These are phyloP conservation scores for Gracilaria vermiculophylla DNA, from an alignment of 23 red algal genomes.

Conservation along the genomic window DNA sequence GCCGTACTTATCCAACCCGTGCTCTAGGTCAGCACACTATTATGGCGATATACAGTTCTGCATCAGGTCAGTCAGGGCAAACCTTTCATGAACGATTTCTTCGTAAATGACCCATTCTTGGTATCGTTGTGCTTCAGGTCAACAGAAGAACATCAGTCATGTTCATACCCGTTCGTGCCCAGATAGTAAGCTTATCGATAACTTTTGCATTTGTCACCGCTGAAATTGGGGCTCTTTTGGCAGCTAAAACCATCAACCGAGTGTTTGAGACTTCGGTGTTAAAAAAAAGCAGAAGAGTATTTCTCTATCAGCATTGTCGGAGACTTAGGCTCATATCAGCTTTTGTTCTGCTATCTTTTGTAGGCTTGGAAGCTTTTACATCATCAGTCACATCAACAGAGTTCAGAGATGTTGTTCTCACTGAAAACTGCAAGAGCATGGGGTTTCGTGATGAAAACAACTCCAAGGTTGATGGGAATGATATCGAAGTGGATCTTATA, in stretches of 20 bases:
- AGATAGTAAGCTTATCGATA: not conserved
- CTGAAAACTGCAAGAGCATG: not conserved
- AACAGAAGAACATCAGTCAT: too few species aligned
- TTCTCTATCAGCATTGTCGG: not conserved
- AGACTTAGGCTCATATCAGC: not conserved
- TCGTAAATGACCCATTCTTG: too few species aligned
- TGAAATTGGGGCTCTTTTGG: not conserved
- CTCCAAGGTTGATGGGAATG: too few species aligned
- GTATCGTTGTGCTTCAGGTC: too few species aligned
- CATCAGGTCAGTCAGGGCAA: too few species aligned
- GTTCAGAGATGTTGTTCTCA: not conserved
- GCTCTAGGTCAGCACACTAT: too few species aligned
- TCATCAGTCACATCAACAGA: not conserved
- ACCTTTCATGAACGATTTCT: too few species aligned
- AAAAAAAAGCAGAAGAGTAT: not conserved
- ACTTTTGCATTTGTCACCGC: not conserved
- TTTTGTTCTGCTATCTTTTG: not conserved
- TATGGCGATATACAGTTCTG: too few species aligned
- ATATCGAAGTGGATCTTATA: too few species aligned
- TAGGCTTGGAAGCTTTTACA: not conserved
- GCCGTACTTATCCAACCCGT: too few species aligned
- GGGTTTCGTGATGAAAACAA: too few species aligned
- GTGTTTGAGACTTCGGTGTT: not conserved
- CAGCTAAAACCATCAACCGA: not conserved
- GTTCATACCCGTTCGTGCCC: conserved; percentile 16